Evolutionary conservation across 306 rosid species (phyloP).

Genomic region (Styphnolobium japonicum): DNA sequence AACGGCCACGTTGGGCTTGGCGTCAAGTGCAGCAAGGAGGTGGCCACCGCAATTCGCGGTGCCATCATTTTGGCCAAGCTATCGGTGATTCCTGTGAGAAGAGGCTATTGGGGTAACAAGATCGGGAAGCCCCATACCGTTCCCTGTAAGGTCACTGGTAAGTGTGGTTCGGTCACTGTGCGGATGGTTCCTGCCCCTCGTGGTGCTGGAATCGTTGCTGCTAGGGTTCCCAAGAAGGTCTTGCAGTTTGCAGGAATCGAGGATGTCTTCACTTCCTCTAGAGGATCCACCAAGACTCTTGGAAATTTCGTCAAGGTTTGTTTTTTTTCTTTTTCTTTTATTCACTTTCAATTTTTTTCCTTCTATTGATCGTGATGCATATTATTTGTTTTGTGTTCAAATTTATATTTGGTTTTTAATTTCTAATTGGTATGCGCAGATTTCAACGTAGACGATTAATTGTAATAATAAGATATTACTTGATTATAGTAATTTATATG

Average conservation of each 20-base stretch:
- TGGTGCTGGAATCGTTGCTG: conserved; percentile 38
- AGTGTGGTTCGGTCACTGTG: conserved; percentile 34
- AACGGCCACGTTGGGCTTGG: conserved; percentile 40
- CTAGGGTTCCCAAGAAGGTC: conserved; percentile 43
- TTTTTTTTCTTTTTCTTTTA: background rate
- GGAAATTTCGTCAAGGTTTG: conserved; percentile 39
- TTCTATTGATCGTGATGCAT: background rate
- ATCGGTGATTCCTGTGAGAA: conserved; percentile 24
- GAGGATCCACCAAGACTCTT: conserved; percentile 39
- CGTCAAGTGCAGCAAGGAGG: conserved; percentile 41
- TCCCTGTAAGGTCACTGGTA: conserved; percentile 38
- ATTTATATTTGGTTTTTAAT: too few species aligned
- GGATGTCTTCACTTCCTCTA: conserved; percentile 35
- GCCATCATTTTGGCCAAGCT: conserved; percentile 33
- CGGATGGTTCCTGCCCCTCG: conserved; percentile 41
- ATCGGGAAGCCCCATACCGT: conserved; percentile 38
- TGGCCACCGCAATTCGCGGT: conserved; percentile 37
- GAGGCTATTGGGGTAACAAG: conserved; percentile 41
- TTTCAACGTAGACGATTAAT: too few species aligned
- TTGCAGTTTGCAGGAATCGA: conserved; percentile 39
- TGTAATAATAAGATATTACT: too few species aligned
- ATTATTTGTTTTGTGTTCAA: background rate
- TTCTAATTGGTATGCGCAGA: background rate
- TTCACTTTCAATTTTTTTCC: background rate
- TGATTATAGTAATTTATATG: background rate